Evolutionary conservation across 2,329 filamentous ascomycete species (phyloP).

Genomic region (Talaromyces piceae): DNA sequence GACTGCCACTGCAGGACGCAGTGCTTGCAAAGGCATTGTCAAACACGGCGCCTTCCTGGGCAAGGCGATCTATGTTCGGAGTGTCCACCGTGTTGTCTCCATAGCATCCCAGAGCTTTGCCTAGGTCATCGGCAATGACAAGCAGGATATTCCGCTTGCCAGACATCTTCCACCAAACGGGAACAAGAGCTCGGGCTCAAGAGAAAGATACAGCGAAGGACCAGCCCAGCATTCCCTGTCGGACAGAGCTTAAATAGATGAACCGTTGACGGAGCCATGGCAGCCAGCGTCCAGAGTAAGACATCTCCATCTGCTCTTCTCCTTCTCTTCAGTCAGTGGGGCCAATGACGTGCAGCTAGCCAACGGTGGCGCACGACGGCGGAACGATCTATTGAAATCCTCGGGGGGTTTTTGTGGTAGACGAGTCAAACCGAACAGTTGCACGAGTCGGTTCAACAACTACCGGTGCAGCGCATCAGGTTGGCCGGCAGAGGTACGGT

Average conservation of each 20-base stretch:
- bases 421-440: background rate
- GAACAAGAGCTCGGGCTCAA: background rate
- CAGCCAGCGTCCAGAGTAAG: background rate
- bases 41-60: slow-evolving; percentile 31
- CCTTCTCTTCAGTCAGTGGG: background rate
- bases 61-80: slow-evolving; percentile 37
- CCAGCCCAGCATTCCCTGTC: background rate
- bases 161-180: background rate
- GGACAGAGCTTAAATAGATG: background rate
- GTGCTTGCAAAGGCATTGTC: slow-evolving; percentile 12
- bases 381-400: background rate
- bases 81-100: slow-evolving; percentile 19
- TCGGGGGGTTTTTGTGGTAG: background rate
- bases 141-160: slow-evolving; percentile 29
- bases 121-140: slow-evolving; percentile 39
- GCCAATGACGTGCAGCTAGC: background rate
- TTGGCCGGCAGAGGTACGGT: no score
- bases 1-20: slow-evolving; percentile 43
- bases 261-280: background rate
- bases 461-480: no score
- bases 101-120: slow-evolving; percentile 32
- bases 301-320: background rate
- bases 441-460: background rate
- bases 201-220: no score
- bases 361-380: background rate